A percentile compares a stretch with the other conserved stretches of the same genome.
phyloP scores from a whole-genome alignment of 345 rosid genomes.

The Citrus sp. region DNA sequence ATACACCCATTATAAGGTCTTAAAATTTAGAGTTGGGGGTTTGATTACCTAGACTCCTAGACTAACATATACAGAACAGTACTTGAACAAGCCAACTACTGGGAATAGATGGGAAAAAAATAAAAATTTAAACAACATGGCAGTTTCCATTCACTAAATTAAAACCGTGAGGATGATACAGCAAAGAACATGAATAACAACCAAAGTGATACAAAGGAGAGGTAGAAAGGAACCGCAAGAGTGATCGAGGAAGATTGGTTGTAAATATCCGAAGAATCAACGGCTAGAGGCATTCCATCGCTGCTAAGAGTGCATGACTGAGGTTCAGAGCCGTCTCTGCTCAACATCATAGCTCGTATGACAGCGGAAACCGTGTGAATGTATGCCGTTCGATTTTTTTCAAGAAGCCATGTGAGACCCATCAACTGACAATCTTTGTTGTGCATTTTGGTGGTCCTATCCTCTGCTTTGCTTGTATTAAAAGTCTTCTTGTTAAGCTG shows the following conservation, averaged over 20 bases:
- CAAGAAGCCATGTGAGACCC: constrained; percentile 97
- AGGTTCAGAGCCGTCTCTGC: constrained; percentile 44
- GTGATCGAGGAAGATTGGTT: constrained; percentile 29
- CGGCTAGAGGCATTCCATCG: constrained; percentile 90
- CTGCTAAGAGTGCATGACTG: constrained; percentile 68
- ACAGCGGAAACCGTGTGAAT: constrained; percentile 75
- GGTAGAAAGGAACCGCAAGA: constrained; percentile 6
- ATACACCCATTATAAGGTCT: too few relatives aligned
- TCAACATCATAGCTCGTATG: constrained; percentile 75
- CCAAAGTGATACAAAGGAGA: constrained; percentile 7
- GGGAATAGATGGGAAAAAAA: neutral
- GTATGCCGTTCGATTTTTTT: constrained; percentile 73
- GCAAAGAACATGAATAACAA: constrained; percentile 8
- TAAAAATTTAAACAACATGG: constrained; percentile 7
- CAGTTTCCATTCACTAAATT: constrained; percentile 5
- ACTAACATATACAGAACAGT: neutral
- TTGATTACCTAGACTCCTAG: neutral
- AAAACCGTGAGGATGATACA: constrained; percentile 22
- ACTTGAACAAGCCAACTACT: constrained; percentile 4
- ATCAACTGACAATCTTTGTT: constrained; percentile 85
- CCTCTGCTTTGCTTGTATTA: constrained; percentile 54
- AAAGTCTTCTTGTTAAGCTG: constrained; percentile 65
- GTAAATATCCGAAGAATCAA: constrained; percentile 65
- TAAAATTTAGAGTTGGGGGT: neutral
- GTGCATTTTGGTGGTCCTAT: constrained; percentile 75